phyloP scores from a whole-genome alignment of 495 filamentous ascomycete species.

The Friedmanniomyces simplex region DNA sequence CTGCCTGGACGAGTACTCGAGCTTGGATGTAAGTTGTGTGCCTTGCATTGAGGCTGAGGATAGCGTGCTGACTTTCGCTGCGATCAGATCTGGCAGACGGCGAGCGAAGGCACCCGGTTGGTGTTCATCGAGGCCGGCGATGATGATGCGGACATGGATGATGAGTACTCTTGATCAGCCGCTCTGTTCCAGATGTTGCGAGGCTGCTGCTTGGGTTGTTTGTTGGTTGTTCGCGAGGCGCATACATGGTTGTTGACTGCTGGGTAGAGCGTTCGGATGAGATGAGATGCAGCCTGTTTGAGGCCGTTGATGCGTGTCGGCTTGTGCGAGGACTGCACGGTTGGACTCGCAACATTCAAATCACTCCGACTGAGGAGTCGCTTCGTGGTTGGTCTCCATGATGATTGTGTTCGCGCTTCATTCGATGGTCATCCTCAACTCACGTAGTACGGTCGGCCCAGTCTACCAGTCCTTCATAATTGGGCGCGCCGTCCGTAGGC shows the following conservation, averaged over 20 bases:
- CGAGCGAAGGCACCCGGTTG: slow-evolving; percentile 71
- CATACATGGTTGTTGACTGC: not conserved
- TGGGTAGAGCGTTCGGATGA: not conserved
- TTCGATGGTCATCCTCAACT: no score
- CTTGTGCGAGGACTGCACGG: no score
- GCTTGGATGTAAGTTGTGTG: slow-evolving; percentile 60
- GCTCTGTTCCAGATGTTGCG: not conserved
- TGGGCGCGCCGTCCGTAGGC: no score
- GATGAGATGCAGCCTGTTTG: no score
- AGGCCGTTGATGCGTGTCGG: no score
- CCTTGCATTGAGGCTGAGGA: not conserved
- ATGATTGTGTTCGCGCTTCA: no score
- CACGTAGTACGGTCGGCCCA: no score
- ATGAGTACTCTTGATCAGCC: slow-evolving; percentile 16
- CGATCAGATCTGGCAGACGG: slow-evolving; percentile 85
- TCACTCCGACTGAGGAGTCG: no score
- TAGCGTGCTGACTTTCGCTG: slow-evolving; percentile 17
- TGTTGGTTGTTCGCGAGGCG: not conserved
- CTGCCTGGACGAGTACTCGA: slow-evolving; percentile 81
- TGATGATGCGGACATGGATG: slow-evolving; percentile 48
- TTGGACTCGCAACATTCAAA: no score
- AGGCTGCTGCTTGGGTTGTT: not conserved
- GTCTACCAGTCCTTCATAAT: no score
- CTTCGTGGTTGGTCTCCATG: no score
- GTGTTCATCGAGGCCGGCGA: slow-evolving; percentile 61